Percentiles rank a stretch among this genome's conserved stretches.
These are phyloP conservation scores for Knoxdaviesia proteae DNA, from an alignment of 2,329 filamentous ascomycete species.

Conservation along the genomic window DNA sequence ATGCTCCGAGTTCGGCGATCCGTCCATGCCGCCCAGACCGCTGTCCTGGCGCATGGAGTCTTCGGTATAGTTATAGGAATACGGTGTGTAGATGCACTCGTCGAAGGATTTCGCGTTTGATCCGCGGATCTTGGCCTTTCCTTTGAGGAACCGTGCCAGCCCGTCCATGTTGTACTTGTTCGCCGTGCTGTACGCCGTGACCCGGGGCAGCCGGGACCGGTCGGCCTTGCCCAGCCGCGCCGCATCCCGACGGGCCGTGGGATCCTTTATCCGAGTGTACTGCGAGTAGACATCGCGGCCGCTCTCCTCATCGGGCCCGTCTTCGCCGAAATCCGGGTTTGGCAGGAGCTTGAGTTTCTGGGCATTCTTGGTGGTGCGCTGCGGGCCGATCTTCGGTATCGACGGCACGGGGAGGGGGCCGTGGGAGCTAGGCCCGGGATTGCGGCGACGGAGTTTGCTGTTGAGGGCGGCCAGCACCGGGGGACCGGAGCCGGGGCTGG, in stretches of 20 bases:
- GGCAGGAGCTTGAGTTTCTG: conserved; percentile 96
- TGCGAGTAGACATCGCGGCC: conserved; percentile 93
- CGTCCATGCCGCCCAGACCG: conserved; percentile 7
- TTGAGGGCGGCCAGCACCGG: conserved; percentile 54
- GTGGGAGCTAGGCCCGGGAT: conserved; percentile 23
- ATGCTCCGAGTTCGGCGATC: too few relatives aligned
- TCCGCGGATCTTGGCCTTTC: conserved; percentile 53
- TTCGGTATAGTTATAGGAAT: conserved; percentile 44
- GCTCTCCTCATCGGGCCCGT: conserved; percentile 67
- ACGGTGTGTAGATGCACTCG: conserved; percentile 93
- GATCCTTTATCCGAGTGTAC: conserved; percentile 94
- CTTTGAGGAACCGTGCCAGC: conserved; percentile 79
- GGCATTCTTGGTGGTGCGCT: conserved; percentile 83
- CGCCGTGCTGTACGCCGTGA: conserved; percentile 92
- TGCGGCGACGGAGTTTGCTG: conserved; percentile 67
- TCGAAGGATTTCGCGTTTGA: conserved; percentile 84
- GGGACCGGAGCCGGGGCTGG: conserved; percentile 17
- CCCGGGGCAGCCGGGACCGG: conserved; percentile 63
- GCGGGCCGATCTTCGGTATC: conserved; percentile 64
- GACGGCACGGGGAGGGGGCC: conserved; percentile 14
- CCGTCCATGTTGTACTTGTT: conserved; percentile 80
- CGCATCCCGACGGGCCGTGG: conserved; percentile 77
- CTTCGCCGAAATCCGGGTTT: conserved; percentile 64
- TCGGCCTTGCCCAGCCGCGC: conserved; percentile 87
- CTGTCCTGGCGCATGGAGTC: conserved; percentile 14